Base-by-base conservation (phyloP, 139 green algal genomes). In the Tetradesmus obliquus region DNA sequence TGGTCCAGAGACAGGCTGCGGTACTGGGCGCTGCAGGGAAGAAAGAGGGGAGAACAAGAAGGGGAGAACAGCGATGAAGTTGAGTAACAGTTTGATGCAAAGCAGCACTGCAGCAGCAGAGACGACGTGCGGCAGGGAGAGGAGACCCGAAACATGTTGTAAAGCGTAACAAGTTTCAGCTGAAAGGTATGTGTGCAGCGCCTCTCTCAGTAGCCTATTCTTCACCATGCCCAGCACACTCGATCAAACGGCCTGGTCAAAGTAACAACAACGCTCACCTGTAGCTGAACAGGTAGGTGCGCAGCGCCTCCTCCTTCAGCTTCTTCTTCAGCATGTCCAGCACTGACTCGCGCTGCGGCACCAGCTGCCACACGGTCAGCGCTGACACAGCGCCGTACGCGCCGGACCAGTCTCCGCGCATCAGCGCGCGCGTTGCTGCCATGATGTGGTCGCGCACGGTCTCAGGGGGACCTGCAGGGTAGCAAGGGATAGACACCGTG, bases 391-490 rank as follows among this genome's bases (percentile, higher is more conserved):
- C 97, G 7, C 91, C 91, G 82, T 96, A 96, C 0, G 97, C 94
- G 57, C 94, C 94, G 15, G 89, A 79, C 98, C 98, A 99, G 92
- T 99, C 95, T 55, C 98, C 98, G 12, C 93, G 74, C 80, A 96
- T 94, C 55, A 99, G 95, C 12, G 96, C 95, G 4, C 95, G 93
- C 6, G 96, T 97, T 7, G 97, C 97, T 0, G 97, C 97, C 96
- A 99, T 99, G 17, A 99, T 95, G 93, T 99, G 97, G 93, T 99
- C 98, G 71, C 98, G 96, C 86, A 99, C 98, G 79, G 98, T 99
- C 95, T 99, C 98, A 57, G 98, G 98, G 10, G 98, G 98, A 1
- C 98, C 98, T 86, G 88, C 57, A 53, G 74, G 74, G 2, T 5
- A 76, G 66, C 3, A 72, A 17, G 17, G 66, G 66, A 24, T 8